Conservation (phyloP, 2,329 filamentous ascomycete genomes). For the Neophaeococcomyces aloes region DNA sequence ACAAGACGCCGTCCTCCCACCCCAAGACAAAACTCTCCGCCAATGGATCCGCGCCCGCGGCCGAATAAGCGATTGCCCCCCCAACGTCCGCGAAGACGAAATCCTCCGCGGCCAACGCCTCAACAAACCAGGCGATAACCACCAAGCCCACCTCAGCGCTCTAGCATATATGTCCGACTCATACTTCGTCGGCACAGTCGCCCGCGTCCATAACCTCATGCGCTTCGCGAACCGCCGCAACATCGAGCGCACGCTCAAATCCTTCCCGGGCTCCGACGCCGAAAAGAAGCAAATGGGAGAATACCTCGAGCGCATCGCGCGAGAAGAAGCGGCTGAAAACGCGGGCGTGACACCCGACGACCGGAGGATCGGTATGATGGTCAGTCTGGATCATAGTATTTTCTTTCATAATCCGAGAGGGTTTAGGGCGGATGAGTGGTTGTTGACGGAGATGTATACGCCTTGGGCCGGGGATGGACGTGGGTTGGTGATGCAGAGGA, state of each 20-base stretch:
- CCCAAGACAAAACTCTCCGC: slow-evolving; percentile 57
- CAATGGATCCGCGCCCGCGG: slow-evolving; percentile 38
- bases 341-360: slow-evolving; percentile 18
- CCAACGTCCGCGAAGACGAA: slow-evolving; percentile 18
- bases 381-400: slow-evolving; percentile 41
- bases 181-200: slow-evolving; percentile 85
- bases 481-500: slow-evolving; percentile 38
- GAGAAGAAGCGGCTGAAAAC: slow-evolving; percentile 33
- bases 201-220: slow-evolving; percentile 70
- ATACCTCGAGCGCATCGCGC: slow-evolving; percentile 33
- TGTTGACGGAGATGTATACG: slow-evolving; percentile 40
- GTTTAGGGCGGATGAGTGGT: slow-evolving; percentile 42
- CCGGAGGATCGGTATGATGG: slow-evolving; percentile 38
- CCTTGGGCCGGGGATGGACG: slow-evolving; percentile 43
- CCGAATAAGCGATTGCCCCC: slow-evolving; percentile 21
- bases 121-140: slow-evolving; percentile 17
- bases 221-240: slow-evolving; percentile 50
- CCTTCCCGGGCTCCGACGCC: slow-evolving; percentile 34
- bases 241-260: slow-evolving; percentile 30
- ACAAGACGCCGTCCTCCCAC: slow-evolving; percentile 20
- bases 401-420: slow-evolving; percentile 41
- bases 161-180: slow-evolving; percentile 88
- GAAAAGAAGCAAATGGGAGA: slow-evolving; percentile 31
- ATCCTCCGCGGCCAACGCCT: slow-evolving; percentile 8
- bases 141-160: slow-evolving; percentile 49